phyloP scores from a whole-genome alignment of 306 rosid species.

The Medicago lupulina region DNA sequence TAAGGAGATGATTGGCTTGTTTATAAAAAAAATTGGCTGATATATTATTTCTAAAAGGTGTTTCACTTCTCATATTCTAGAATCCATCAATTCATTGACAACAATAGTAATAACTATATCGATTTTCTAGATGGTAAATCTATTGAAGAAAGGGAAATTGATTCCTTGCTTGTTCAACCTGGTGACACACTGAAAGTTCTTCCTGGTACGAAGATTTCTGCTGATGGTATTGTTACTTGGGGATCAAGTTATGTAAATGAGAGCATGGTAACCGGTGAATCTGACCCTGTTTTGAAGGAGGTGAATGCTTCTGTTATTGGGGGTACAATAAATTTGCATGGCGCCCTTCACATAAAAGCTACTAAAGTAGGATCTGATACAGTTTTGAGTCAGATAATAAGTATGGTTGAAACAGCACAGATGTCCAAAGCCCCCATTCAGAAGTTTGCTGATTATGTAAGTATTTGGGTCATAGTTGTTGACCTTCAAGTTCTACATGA shows the following conservation, averaged over 20 bases:
- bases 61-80: conserved; percentile 14
- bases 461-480: conserved; percentile 45
- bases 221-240: conserved; percentile 84
- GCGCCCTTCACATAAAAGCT: conserved; percentile 74
- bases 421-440: conserved; percentile 99
- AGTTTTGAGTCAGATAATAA: conserved; percentile 89
- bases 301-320: conserved; percentile 72
- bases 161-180: conserved; percentile 85
- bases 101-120: background rate
- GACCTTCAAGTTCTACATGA: background rate
- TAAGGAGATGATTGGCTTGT: background rate
- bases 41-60: conserved; percentile 9
- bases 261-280: conserved; percentile 97
- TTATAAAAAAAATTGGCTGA: no score
- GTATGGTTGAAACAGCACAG: conserved; percentile 94
- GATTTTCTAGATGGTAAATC: conserved; percentile 59
- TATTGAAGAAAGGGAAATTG: conserved; percentile 79
- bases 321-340: conserved; percentile 89
- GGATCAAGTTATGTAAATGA: conserved; percentile 95
- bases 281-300: conserved; percentile 79
- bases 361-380: conserved; percentile 90
- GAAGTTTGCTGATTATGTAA: conserved; percentile 98
- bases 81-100: conserved; percentile 1
- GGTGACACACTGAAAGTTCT: conserved; percentile 84
- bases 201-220: conserved; percentile 94